Evolutionary conservation across 2,329 filamentous ascomycete species (phyloP), one percentile per base, ranked within the genome.

Genomic region (Lasiodiplodia theobromae): DNA sequence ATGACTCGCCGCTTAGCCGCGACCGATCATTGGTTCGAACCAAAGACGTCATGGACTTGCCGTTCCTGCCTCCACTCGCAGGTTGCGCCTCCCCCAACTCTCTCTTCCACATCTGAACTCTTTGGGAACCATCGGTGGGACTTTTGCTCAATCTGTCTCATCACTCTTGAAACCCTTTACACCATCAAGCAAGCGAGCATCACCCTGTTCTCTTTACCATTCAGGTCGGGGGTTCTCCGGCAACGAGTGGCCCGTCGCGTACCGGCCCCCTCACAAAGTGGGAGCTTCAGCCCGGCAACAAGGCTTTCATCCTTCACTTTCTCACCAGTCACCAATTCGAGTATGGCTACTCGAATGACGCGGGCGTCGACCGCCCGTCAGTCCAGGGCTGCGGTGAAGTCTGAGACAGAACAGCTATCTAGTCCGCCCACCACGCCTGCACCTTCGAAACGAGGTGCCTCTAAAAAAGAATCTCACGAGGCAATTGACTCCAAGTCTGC

Each of bases 341-440:
- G 8, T 25, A 80, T 80, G 78, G 71, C 66, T 4, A 18, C 70
- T 56, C 74, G 78, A 70, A 71, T 73, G 53, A 79, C 78, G 1
- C 72, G 77, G 62, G 73, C 76, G 56, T 74, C 76, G n/a, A 70
- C 69, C 16, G 70, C 72, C 34, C 74, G 70, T 67, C 62, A 69
- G 23, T 58, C 71, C 69, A 37, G 52, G 68, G 49, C 58, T n/a
- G n/a, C 47, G n/a, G 28, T 16, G 47, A 38, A 64, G 60, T 31
- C 71, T 3, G 75, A 78, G 37, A 73, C 77, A 21, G 71, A 78
- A 51, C 80, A 84, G 69, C 72, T 83, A 3, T 83, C 82, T 38
- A 84, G 81, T 70, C 79, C 81, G 64, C 79, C 81, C 21, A 71
- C 76, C 52, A 83, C 80, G 12, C 80, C 82, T 58, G 75, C 70